Evolutionary conservation across 768 basidiomycete genomes (phyloP), one percentile per base, ranked within the genome.

Genomic region (Termitomyces eurrhizus): DNA sequence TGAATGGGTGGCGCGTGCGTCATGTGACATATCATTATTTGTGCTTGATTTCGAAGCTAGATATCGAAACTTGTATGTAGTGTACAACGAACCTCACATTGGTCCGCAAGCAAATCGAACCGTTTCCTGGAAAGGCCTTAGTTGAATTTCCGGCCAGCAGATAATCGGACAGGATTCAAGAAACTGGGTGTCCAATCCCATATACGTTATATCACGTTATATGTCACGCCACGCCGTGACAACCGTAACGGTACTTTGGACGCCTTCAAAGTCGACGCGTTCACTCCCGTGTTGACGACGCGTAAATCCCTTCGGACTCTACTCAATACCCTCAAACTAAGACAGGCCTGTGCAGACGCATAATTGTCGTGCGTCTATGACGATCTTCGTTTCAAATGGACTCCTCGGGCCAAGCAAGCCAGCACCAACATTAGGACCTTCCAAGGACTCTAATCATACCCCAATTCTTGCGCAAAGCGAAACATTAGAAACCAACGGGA

Each of bases 371-470:
- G 3, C 36, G 48, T 51, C 11, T 9, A 67, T 63, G 64, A 48
- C 59, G 18, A 21, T 61, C 36, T 69, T 70, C 59, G 41, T 69
- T 33, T 61, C 64, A 18, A 65, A 65, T 50, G 64, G 64, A n/a
- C 64, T 65, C 7, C 56, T 65, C 16, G 56, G 58, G 36, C 18
- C 57, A 36, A 33, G 46, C 49, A 29, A 52, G 29, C 29, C 44
- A 45, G 16, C 56, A 26, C 33, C 39, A 42, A 7, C 52, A 48
- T 39, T 45, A 24, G 60, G 24, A 14, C n/a, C 21, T 29, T 39
- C 37, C 14, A 21, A 37, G 16, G 29, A 39, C 21, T 32, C 46
- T 46, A 24, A 56, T 56, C 33, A 50, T 32, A 11, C 49, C 7
- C 21, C 24, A 39, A 48, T n/a, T 2, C 18, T n/a, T 35, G 53